Base-by-base conservation (phyloP, 2,329 filamentous ascomycete genomes). In the Claviceps sp. region DNA sequence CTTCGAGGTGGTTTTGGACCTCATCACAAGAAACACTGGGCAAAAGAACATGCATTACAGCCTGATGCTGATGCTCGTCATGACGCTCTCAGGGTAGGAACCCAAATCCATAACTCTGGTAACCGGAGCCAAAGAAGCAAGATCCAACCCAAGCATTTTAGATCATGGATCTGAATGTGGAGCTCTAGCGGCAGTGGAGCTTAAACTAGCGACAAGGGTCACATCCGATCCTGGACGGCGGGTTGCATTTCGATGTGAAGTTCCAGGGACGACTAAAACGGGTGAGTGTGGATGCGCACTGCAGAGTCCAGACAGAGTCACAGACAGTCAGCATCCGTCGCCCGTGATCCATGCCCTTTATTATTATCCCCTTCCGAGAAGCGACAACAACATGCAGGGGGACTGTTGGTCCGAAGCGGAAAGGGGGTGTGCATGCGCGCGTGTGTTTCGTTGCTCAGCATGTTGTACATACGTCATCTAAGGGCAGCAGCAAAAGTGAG, bases 121-220 rank as follows among this genome's bases (percentile, higher is more conserved):
- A 60, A 59, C 57, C 56, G 58, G 58, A 58, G 64, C 62, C 36
- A 41, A 34, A 56, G 56, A 59, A 59, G 44, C 63, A 60, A 65
- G 63, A 65, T 63, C 52, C 64, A 56, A 63, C 62, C 63, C 61
- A 57, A 47, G 48, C 26, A 44, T 26, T 47, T 46, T 42, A 50
- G 52, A 49, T 54, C 63, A 66, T 61, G 64, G 66, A 67, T 65
- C 62, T 67, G 49, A 55, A 58, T 60, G 67, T 68, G 67, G 67
- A 60, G 58, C 66, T 34, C 65, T 54, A 57, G 57, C 57, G 59
- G 56, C 60, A 57, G 59, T 55, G 59, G 59, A 48, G 22, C 41
- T 48, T 43, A 38, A 34, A 26, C 47, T 38, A 52, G 26, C 41
- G 46, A 42, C 41, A 45, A 37, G 41, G 42, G 20, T 36, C 45